Conservation (phyloP, 805 yeast genomes). For the Torulaspora quercuum region DNA sequence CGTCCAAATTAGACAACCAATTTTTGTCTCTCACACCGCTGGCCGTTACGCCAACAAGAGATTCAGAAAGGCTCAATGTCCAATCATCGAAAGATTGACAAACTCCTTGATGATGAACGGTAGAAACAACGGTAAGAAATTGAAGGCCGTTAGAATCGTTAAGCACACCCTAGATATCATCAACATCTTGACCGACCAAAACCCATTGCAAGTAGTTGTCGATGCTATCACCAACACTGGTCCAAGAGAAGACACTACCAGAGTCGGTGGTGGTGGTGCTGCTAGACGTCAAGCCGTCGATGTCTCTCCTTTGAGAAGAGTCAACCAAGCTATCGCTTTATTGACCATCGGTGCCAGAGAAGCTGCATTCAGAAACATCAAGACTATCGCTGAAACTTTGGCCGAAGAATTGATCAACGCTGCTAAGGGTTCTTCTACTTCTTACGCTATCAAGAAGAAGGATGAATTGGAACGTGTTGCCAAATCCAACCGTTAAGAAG, state of each 20-base stretch:
- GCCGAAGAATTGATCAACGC: conserved; percentile 99
- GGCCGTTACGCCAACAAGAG: conserved; percentile 99
- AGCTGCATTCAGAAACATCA: conserved; percentile 99
- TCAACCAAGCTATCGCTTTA: conserved; percentile 97
- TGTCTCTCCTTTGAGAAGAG: conserved; percentile 99
- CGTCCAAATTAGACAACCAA: conserved; percentile 97
- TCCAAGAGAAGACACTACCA: conserved; percentile 99
- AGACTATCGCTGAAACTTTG: conserved; percentile 99
- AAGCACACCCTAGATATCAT: conserved; percentile 99
- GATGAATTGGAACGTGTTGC: conserved; percentile 99
- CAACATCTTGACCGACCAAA: conserved; percentile 94
- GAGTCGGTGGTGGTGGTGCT: conserved; percentile 99
- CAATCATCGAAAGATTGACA: conserved; percentile 98
- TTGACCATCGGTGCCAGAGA: conserved; percentile 99
- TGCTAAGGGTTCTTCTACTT: conserved; percentile 99
- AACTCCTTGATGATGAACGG: conserved; percentile 99
- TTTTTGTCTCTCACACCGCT: conserved; percentile 97
- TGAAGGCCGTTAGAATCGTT: conserved; percentile 99
- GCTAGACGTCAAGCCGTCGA: conserved; percentile 99
- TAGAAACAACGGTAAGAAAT: conserved; percentile 99
- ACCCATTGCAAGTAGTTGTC: conserved; percentile 98
- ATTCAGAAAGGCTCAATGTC: conserved; percentile 99
- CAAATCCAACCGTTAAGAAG: conserved; percentile 97
- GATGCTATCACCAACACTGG: conserved; percentile 99
- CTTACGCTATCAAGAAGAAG: conserved; percentile 99